A percentile compares a stretch with the other conserved stretches of the same genome.
Evolutionary conservation across 2,329 filamentous ascomycete species (phyloP).

Genomic region (Cercospora citrullina): DNA sequence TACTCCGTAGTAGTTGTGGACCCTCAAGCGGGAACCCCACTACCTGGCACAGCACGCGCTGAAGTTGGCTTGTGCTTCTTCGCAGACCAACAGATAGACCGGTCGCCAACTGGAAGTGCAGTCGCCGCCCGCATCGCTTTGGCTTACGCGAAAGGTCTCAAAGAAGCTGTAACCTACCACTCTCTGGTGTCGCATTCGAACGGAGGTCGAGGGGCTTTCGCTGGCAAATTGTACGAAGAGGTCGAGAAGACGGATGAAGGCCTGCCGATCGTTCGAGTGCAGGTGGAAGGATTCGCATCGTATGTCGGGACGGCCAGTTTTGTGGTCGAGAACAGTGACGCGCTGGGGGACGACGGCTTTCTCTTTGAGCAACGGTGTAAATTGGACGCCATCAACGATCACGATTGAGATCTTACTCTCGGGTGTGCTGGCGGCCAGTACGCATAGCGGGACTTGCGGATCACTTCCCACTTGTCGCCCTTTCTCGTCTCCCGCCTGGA

Average conservation of each 20-base stretch:
- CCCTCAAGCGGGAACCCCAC: constrained; percentile 22
- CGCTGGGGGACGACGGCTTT: constrained; percentile 17
- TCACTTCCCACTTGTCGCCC: constrained; percentile 9
- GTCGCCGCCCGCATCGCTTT: constrained; percentile 38
- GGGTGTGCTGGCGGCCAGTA: constrained; percentile 17
- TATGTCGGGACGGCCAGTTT: constrained; percentile 20
- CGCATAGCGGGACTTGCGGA: constrained; percentile 8
- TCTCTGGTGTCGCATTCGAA: constrained; percentile 22
- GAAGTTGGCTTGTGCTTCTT: constrained; percentile 45
- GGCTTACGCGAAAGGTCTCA: constrained; percentile 19
- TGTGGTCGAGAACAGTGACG: constrained; percentile 20
- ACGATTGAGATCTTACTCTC: not conserved
- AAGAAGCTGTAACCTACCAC: constrained; percentile 20
- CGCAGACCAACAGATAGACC: constrained; percentile 51
- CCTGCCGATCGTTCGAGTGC: constrained; percentile 16
- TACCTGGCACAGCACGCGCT: constrained; percentile 29
- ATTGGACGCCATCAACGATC: not conserved
- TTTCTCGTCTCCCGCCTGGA: constrained; percentile 9
- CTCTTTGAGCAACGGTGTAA: constrained; percentile 18
- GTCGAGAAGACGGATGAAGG: not conserved
- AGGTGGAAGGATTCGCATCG: constrained; percentile 20
- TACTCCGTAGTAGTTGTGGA: constrained; percentile 48
- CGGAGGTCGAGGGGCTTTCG: constrained; percentile 20
- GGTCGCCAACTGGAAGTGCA: constrained; percentile 41
- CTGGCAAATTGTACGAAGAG: constrained; percentile 16